Evolutionary conservation across 2,329 filamentous ascomycete genomes (phyloP).

Genomic region (Colletotrichum plurivorum): DNA sequence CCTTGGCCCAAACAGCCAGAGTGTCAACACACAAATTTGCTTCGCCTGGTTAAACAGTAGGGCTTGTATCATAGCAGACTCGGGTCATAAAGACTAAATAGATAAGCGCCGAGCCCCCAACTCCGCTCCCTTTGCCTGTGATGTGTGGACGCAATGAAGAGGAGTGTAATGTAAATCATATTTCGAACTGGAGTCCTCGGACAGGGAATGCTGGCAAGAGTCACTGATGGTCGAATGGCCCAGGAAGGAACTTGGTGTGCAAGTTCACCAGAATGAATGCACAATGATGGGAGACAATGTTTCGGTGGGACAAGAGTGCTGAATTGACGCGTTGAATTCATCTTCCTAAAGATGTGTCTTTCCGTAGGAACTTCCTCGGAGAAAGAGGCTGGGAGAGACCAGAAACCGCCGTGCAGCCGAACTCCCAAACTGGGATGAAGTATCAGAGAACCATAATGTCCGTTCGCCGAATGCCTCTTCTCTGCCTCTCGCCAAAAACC

Average conservation of each 20-base stretch:
- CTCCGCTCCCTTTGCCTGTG: background rate
- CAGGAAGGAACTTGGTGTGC: too few relatives aligned
- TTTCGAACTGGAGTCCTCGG: too few relatives aligned
- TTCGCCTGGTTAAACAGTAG: constrained; percentile 23
- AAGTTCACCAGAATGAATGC: too few relatives aligned
- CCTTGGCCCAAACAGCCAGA: constrained; percentile 12
- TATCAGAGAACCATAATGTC: constrained; percentile 15
- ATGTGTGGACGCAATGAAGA: too few relatives aligned
- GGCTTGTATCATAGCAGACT: constrained; percentile 39
- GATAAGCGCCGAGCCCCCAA: constrained; percentile 36
- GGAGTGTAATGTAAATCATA: too few relatives aligned
- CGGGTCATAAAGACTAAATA: constrained; percentile 32
- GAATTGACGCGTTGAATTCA: background rate
- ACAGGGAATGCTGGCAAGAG: too few relatives aligned
- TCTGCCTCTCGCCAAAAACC: constrained; percentile 5
- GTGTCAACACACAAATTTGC: constrained; percentile 21
- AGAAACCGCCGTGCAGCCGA: constrained; percentile 1
- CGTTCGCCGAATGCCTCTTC: constrained; percentile 22
- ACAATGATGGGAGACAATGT: too few relatives aligned
- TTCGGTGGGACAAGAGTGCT: background rate
- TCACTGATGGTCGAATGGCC: too few relatives aligned
- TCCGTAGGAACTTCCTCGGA: background rate
- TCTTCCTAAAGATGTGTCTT: background rate
- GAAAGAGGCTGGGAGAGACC: background rate
- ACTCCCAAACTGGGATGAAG: constrained; percentile 1